Evolutionary conservation across 1,284 basidiomycete species (phyloP), one percentile per base, ranked within the genome.

Genomic region (Veloporphyrellus conicus): DNA sequence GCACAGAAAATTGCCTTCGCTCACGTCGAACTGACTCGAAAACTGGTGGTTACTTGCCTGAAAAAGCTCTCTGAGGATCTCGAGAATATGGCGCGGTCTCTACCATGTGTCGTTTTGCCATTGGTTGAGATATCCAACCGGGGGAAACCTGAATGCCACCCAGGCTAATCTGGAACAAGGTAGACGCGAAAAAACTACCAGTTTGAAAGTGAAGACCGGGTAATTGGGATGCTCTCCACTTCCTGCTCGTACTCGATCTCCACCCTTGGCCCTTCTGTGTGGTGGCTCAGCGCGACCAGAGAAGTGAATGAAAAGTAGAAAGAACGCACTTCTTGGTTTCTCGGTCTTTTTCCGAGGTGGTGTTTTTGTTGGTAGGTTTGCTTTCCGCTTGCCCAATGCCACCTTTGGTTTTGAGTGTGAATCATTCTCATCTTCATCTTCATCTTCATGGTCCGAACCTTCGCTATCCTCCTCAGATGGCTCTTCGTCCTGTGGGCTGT

Each of bases 171-270:
- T 10, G 35, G 27, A 47, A 25, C 12, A 27, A 43, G 39, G 20
- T 32, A 25, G 23, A 8, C 8, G 6, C 29, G 29, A 19, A 33
- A 39, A 46, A 28, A 48, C 64, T 78, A 85, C 83, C 83, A 86
- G 54, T 74, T 78, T 32, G 76, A 74, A 48, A 84, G 61, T 22
- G 70, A 69, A 43, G 77, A 77, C 58, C 76, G 79, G 35, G 76
- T 77, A 41, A 84, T 71, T 35, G 81, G 81, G 48, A 81, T 68
- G 52, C 73, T 82, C 68, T 92, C 91, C 63, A 90, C 78, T 71
- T 96, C 90, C 57, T 86, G 79, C 64, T 94, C 94, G 81, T 96
- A 95, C 70, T 97, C 94, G 67, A 97, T 86, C 66, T 95, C 90
- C 66, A 98, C 85, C 55, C 84, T 79, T 8, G 92, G 85, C 20